Evolutionary conservation across 495 filamentous ascomycete genomes (phyloP), one percentile per base, ranked within the genome.

Genomic region (Symbiotaphrina buchneri): DNA sequence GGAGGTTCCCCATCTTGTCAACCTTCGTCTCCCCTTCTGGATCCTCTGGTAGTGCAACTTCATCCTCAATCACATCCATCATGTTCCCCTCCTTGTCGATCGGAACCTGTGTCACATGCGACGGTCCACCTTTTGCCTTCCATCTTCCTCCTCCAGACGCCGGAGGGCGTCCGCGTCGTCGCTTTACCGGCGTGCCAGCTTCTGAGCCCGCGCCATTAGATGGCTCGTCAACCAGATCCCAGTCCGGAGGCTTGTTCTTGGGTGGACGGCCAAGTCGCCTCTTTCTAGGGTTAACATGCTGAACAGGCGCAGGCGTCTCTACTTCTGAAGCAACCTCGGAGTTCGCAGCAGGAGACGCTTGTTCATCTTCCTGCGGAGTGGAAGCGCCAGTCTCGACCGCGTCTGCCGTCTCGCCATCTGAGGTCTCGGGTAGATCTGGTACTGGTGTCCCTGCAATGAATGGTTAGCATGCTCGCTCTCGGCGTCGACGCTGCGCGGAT

Each of bases 51-150:
- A 94, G 56, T 8, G 70, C 74, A 19, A 92, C 74, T 54, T 97
- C 87, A 43, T 97, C 87, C 42, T 91, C 61, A 14, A 83, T 63
- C 30, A 97, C 85, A 46, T 82, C 75, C 55, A 90, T 68, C 54
- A 78, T 74, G 31, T 83, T 92, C 16, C 87, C 87, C 42, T 94
- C 84, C 45, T 93, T 92, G 51, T 95, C 87, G 34, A 93, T 67
- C 1, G 80, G 73, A 19, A 92, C 78, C 36, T 83, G 68, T 0
- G 73, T 78, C 13, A 68, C 53, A 41, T 87, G 78, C 8, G 65
- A 71, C 13, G 79, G 71, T 2, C 74, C 77, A 22, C 76, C 78
- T 30, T 77, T 65, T 29, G 73, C 67, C 21, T 60, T 56, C 54
- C 73, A 74, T 33, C 73, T 55, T 24, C 69, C 68, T 3, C 79